Evolutionary conservation across 2,329 filamentous ascomycete genomes (phyloP), one percentile per base, ranked within the genome.

Genomic region (Aspergillus caelatus): DNA sequence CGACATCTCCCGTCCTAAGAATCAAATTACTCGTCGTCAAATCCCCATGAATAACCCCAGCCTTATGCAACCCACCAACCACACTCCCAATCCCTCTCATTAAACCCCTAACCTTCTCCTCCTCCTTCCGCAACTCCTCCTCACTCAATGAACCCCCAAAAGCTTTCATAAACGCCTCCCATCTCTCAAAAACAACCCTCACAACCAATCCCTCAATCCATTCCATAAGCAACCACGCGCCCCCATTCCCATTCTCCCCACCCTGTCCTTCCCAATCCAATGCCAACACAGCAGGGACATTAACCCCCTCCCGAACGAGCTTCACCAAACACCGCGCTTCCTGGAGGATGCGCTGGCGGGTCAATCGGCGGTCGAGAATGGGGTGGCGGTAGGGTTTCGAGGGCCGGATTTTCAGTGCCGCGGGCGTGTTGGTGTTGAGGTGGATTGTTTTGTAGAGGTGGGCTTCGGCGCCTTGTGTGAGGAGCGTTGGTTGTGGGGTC

Each of bases 11-110:
- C 16, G 83, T 82, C 64, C 87, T 77, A 69, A 98, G 76, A 90
- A 99, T 97, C 81, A 99, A 85, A 79, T 99, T 99, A 80, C 94
- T 97, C 67, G 94, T 99, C 65, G 95, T 99, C 80, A 99, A 80
- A 81, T 99, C 95, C 46, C 95, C 95, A 81, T 99, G 95, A 63
- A 97, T 89, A 61, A 98, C 87, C 19, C 94, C 94, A n/a, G 88
- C 85, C 60, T 85, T 86, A 82, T 99, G 95, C 82, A 99, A 82
- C 60, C 78, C 84, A 9, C 91, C 93, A 19, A 97, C 86, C 2
- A 89, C 88, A 6, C 76, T 74, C 1, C 92, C 94, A 64, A 97
- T 88, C 67, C 86, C 83, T 54, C 83, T 80, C 86, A 97, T 88
- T 65, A 97, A 79, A 14, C 75, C 82, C 53, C 84, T 81, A 19